Conservation (phyloP, 352 stramenopile genomes). For the Aphanomyces cochlioides region DNA sequence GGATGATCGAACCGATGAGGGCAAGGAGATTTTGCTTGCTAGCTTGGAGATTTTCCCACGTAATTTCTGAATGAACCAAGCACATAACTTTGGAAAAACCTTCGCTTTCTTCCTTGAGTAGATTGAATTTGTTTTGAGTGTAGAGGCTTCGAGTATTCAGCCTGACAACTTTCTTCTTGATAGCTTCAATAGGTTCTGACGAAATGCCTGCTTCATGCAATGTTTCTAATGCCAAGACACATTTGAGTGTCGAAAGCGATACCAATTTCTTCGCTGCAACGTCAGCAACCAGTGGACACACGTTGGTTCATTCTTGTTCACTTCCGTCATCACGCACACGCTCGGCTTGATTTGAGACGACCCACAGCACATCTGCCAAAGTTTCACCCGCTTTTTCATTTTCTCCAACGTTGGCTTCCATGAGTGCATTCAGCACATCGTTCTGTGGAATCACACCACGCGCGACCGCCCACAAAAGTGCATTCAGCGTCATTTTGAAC, state of each 20-base stretch:
- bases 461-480: slow-evolving; percentile 4
- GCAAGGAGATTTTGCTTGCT: slow-evolving; percentile 69
- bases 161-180: slow-evolving; percentile 71
- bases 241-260: slow-evolving; percentile 49
- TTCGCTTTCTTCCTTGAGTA: slow-evolving; percentile 95
- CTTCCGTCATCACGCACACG: background rate
- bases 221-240: slow-evolving; percentile 67
- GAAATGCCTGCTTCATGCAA: slow-evolving; percentile 62
- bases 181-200: slow-evolving; percentile 42
- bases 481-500: too few relatives aligned
- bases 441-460: background rate
- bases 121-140: slow-evolving; percentile 95
- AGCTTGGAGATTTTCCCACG: too few relatives aligned
- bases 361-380: slow-evolving; percentile 14
- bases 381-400: background rate
- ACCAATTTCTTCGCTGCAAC: slow-evolving; percentile 57
- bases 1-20: slow-evolving; percentile 48
- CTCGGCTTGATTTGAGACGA: background rate
- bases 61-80: slow-evolving; percentile 68
- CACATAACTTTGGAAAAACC: slow-evolving; percentile 93
- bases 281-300: background rate
- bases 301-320: background rate
- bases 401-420: background rate
- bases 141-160: slow-evolving; percentile 90
- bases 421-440: slow-evolving; percentile 1